phyloP scores from a whole-genome alignment of 495 filamentous ascomycete species.

The Daldinia vernicosa region DNA sequence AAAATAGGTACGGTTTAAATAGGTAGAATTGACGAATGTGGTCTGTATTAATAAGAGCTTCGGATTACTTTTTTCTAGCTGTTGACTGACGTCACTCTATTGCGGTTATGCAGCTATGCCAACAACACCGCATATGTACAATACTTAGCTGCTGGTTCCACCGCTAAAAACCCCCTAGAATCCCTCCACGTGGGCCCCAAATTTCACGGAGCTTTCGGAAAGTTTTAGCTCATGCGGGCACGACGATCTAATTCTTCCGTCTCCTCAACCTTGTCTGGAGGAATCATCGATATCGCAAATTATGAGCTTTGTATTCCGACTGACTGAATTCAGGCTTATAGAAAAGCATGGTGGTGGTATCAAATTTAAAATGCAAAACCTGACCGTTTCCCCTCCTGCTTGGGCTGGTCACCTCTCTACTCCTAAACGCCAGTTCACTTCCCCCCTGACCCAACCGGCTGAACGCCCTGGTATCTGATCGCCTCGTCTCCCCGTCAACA shows the following conservation, averaged over 20 bases:
- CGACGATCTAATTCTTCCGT: not conserved
- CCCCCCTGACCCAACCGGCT: constrained; percentile 9
- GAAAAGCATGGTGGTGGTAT: constrained; percentile 24
- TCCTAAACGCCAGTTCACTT: constrained; percentile 33
- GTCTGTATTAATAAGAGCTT: constrained; percentile 12
- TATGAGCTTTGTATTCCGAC: constrained; percentile 17
- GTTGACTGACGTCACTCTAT: constrained; percentile 39
- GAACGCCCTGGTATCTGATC: constrained; percentile 27
- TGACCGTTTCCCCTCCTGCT: constrained; percentile 8
- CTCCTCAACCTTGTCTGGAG: not conserved
- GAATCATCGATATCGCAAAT: not conserved
- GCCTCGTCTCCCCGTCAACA: constrained; percentile 3
- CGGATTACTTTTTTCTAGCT: constrained; percentile 15
- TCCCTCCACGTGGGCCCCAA: constrained; percentile 19
- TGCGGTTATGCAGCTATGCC: not conserved
- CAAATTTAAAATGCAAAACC: constrained; percentile 14
- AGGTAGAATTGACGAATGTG: not conserved
- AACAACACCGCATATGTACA: not conserved
- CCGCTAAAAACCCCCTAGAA: constrained; percentile 21
- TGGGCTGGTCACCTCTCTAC: not conserved
- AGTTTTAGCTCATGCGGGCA: not conserved
- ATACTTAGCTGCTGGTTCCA: constrained; percentile 5
- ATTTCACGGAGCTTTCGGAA: constrained; percentile 13
- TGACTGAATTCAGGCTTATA: constrained; percentile 2
- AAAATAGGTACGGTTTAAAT: not conserved